A percentile compares a stretch with the other conserved stretches of the same genome.
Evolutionary conservation across 345 rosid species (phyloP).

Genomic region (Theobroma cacao): DNA sequence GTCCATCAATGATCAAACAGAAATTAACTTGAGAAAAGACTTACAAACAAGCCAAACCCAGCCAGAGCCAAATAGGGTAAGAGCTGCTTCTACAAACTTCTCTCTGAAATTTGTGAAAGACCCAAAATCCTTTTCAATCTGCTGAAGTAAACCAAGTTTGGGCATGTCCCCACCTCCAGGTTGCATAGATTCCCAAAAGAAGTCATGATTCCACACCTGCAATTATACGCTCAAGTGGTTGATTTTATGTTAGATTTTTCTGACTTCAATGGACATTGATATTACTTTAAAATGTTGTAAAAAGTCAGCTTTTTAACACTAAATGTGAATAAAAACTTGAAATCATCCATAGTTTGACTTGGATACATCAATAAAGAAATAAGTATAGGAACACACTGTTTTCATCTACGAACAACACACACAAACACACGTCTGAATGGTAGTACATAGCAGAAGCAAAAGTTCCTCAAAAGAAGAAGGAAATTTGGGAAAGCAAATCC

Average conservation of each 20-base stretch:
- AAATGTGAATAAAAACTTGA: not conserved
- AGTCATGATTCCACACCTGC: conserved; percentile 94
- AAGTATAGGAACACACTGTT: not conserved
- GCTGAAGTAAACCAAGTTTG: conserved; percentile 71
- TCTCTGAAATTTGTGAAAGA: conserved; percentile 81
- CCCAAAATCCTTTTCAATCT: conserved; percentile 92
- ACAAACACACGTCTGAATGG: not conserved
- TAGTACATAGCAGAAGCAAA: not conserved
- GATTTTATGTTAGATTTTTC: not conserved
- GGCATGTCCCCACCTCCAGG: conserved; percentile 89
- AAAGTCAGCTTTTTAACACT: not conserved
- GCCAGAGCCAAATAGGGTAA: conserved; percentile 77
- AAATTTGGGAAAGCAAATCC: not conserved
- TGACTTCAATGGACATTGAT: not conserved
- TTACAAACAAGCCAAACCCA: conserved; percentile 97
- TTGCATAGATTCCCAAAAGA: conserved; percentile 99
- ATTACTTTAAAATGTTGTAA: conserved; percentile 1
- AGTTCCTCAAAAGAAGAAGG: not conserved
- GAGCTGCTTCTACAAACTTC: conserved; percentile 62
- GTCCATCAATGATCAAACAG: not conserved
- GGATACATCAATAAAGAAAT: not conserved
- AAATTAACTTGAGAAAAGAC: conserved; percentile 18
- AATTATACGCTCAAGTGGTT: not conserved
- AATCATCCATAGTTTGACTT: not conserved
- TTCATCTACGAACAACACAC: no score